These are phyloP conservation scores for Filobasidium floriforme DNA, from an alignment of 768 basidiomycete genomes.

Conservation along the genomic window DNA sequence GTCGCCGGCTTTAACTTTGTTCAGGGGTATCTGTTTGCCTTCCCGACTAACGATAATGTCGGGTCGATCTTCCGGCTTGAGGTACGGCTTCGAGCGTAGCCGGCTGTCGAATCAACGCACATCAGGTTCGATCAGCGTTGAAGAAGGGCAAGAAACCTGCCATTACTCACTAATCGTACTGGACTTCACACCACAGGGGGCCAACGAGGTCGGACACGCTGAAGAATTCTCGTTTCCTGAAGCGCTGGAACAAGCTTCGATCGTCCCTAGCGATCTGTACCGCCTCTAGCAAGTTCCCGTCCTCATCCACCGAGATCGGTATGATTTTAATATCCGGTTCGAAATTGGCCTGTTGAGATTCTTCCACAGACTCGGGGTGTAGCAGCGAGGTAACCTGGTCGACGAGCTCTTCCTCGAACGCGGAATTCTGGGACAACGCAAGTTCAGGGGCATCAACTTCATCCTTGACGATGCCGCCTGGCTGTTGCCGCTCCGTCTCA, in stretches of 20 bases:
- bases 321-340: not conserved
- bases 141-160: not conserved
- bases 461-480: not conserved
- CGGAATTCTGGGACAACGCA: conserved; percentile 7
- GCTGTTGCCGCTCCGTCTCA: conserved; percentile 1
- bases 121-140: not conserved
- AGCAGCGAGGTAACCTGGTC: conserved; percentile 16
- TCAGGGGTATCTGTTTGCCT: conserved; percentile 40
- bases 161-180: conserved; percentile 42
- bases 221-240: conserved; percentile 41
- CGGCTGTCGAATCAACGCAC: conserved; percentile 25
- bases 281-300: not conserved
- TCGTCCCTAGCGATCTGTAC: not conserved
- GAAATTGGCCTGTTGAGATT: not conserved
- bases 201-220: conserved; percentile 46
- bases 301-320: not conserved
- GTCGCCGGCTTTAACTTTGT: conserved; percentile 38
- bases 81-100: conserved; percentile 38
- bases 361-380: not conserved
- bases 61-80: conserved; percentile 39
- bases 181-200: conserved; percentile 46
- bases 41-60: conserved; percentile 32
- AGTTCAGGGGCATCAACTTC: not conserved
- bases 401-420: conserved; percentile 16
- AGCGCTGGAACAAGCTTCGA: conserved; percentile 23